Percentiles rank a stretch among this genome's conserved stretches.
These are phyloP conservation scores for Fusarium sp. DNA, from an alignment of 2,329 filamentous ascomycete species.

Conservation along the genomic window DNA sequence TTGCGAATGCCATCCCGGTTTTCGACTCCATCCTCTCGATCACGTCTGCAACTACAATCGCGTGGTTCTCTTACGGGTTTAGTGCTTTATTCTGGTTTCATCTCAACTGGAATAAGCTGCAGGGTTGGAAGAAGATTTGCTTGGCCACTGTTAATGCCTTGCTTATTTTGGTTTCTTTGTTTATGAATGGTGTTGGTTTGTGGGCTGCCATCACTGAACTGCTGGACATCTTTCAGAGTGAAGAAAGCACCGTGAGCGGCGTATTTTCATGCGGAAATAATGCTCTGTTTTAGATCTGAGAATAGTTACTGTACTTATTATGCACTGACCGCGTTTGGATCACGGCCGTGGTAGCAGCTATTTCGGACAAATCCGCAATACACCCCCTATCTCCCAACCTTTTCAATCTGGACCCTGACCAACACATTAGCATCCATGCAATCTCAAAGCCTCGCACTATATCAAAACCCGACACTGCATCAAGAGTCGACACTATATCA, in stretches of 20 bases:
- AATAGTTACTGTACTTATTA: not conserved
- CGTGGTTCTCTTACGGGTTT: not conserved
- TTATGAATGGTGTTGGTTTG: not conserved
- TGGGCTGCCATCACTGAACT: not conserved
- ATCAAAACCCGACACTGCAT: not conserved
- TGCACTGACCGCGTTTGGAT: not conserved
- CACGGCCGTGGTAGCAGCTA: not conserved
- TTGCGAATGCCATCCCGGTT: not conserved
- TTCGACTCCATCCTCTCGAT: not conserved
- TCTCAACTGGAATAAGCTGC: not conserved
- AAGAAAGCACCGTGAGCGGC: not conserved
- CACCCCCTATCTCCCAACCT: not conserved
- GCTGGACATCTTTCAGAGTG: not conserved
- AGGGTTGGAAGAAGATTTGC: not conserved
- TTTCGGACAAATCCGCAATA: not conserved
- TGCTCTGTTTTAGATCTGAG: not conserved
- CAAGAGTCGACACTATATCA: not conserved
- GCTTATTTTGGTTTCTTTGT: not conserved
- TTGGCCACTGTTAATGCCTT: not conserved
- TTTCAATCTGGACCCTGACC: not conserved
- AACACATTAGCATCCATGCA: no score
- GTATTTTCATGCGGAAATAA: not conserved
- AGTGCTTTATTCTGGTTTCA: not conserved
- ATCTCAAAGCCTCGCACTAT: not conserved
- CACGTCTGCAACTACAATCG: not conserved